A percentile compares a stretch with the other conserved stretches of the same genome.
These are phyloP conservation scores for Zychaea mexicana DNA, from an alignment of 371 early-diverging fungal genomes.

Conservation along the genomic window DNA sequence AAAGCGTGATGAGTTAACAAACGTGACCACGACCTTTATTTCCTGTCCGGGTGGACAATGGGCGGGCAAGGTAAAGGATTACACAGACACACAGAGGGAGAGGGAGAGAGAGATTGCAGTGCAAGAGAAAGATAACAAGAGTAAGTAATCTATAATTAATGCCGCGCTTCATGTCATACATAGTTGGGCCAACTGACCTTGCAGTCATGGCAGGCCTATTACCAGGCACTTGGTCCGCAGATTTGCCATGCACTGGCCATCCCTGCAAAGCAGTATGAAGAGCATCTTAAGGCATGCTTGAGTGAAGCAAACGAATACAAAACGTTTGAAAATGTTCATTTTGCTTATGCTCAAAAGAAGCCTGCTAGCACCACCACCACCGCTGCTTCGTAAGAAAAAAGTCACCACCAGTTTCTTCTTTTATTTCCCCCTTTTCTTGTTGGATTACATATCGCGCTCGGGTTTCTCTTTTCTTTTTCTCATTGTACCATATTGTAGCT, in stretches of 20 bases:
- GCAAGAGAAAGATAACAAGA: too few relatives aligned
- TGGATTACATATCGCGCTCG: neutral
- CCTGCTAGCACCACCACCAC: neutral
- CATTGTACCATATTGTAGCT: too few relatives aligned
- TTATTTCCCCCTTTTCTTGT: neutral
- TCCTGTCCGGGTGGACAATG: constrained; percentile 57
- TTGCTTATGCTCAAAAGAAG: constrained; percentile 50
- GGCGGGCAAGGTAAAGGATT: constrained; percentile 47
- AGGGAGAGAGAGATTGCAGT: too few relatives aligned
- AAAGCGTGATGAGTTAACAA: constrained; percentile 17
- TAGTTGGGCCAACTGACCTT: constrained; percentile 49
- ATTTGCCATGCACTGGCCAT: constrained; percentile 30
- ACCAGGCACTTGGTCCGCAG: constrained; percentile 38
- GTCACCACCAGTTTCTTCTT: neutral
- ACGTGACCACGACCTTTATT: constrained; percentile 34
- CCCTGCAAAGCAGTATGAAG: constrained; percentile 29
- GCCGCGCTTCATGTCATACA: too few relatives aligned
- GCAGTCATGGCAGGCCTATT: constrained; percentile 51
- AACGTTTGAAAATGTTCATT: constrained; percentile 56
- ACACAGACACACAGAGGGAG: too few relatives aligned
- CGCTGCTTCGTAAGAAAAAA: neutral
- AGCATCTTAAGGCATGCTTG: constrained; percentile 35
- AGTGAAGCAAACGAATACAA: constrained; percentile 48
- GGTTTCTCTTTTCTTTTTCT: neutral
- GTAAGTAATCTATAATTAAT: too few relatives aligned